Conservation (phyloP, 768 basidiomycete genomes). For the Filobasidium wieringae region DNA sequence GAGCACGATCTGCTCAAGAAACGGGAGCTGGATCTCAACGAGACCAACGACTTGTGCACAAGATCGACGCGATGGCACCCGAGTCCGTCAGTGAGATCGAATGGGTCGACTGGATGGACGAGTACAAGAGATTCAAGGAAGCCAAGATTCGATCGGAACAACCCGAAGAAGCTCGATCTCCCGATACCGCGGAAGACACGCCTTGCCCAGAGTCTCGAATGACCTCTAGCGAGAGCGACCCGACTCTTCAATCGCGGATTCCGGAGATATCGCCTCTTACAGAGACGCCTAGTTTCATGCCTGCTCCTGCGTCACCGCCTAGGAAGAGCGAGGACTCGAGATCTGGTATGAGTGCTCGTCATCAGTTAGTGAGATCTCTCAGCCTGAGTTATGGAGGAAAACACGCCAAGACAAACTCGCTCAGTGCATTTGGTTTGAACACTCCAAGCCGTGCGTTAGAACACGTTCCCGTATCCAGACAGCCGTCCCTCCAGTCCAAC, state of each 20-base stretch:
- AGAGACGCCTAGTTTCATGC: not conserved
- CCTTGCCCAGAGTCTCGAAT: too few relatives aligned
- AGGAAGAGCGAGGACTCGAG: not conserved
- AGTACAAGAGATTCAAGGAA: conserved; percentile 41
- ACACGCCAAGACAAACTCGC: not conserved
- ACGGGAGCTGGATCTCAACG: too few relatives aligned
- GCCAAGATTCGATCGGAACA: conserved; percentile 40
- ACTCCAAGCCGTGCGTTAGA: conserved; percentile 21
- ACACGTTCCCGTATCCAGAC: conserved; percentile 22
- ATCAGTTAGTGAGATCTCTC: not conserved
- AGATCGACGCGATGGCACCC: too few relatives aligned
- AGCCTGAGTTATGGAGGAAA: not conserved
- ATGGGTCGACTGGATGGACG: conserved; percentile 44
- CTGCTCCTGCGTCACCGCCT: not conserved
- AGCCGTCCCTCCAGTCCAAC: not conserved
- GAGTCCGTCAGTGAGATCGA: conserved; percentile 37
- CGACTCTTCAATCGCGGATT: not conserved
- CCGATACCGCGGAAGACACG: too few relatives aligned
- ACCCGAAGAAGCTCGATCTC: not conserved
- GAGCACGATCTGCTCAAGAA: too few relatives aligned
- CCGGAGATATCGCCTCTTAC: not conserved
- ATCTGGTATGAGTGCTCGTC: not conserved
- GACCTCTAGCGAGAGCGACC: not conserved
- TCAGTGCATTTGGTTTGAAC: conserved; percentile 19
- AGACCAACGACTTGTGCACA: too few relatives aligned